Base-by-base conservation (phyloP, 2,329 filamentous ascomycete genomes). In the Aspergillus intermedius region DNA sequence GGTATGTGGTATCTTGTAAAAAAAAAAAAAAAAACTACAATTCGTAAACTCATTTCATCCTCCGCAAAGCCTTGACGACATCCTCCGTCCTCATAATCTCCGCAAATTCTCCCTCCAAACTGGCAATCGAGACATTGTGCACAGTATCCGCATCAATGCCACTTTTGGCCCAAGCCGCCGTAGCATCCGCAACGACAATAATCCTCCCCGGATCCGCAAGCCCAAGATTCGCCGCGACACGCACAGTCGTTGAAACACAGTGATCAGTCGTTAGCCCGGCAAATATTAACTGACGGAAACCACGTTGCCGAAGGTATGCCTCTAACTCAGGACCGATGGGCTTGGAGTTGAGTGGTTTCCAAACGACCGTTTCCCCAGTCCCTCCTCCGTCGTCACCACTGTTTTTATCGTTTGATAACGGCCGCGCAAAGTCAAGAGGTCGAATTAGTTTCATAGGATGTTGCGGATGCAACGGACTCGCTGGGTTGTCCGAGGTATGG, bases 221-320 rank as follows among this genome's bases (percentile, higher is more conserved):
- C 4, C 67, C 64, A 39, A 77, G 47, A 51, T 77, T 77, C 15
- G 62, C 69, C 1, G 74, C 74, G 72, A 76, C 75, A 6, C 75
- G 68, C 21, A 69, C 66, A 2, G 71, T 72, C 3, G 74, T 77
- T 49, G 69, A 74, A 12, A 77, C 73, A 46, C 74, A 77, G 51
- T 77, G 74, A 57, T 77, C 75, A 32, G 74, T 76, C 3, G 71
- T 74, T 48, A 77, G 50, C 0, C 74, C 75, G 2, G 60, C 61
- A 23, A 76, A 55, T 15, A 75, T 49, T 0, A 75, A 59, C 49
- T 74, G 71, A 8, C 65, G 49, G 13, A 74, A 60, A 0, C 54
- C 59, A 12, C 61, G 60, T 2, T 53, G 50, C 4, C 65, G 60
- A 19, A 77, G 52, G 25, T 66, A 56, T 1, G 50, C 48, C 49